These are phyloP conservation scores for Beauveria sp. DNA, from an alignment of 2,329 filamentous ascomycete species.

Conservation along the genomic window DNA sequence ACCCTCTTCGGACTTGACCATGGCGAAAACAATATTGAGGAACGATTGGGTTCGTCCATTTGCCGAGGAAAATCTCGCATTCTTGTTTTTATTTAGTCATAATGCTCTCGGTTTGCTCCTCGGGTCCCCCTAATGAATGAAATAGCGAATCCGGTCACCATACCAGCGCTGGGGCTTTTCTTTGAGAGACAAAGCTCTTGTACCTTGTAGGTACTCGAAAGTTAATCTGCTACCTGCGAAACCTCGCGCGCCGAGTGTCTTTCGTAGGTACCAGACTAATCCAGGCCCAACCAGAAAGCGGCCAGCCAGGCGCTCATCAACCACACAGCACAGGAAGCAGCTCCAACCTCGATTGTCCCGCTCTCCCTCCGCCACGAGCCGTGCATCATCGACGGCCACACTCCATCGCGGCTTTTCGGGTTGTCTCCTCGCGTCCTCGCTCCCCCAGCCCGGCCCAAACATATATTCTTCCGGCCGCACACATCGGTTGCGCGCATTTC, in stretches of 20 bases:
- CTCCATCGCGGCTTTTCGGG: background rate
- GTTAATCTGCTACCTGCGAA: no score
- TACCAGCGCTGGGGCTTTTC: background rate
- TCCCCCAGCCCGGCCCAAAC: no score
- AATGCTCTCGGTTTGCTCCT: background rate
- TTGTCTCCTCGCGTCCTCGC: background rate
- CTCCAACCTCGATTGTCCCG: constrained; percentile 4
- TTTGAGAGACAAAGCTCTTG: no score
- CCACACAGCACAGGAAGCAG: background rate
- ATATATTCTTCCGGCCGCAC: background rate
- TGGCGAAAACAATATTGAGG: background rate
- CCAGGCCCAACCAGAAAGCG: background rate
- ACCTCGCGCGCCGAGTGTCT: background rate
- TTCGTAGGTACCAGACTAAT: background rate
- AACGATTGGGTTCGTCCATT: background rate
- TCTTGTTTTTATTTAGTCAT: background rate
- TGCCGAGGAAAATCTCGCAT: background rate
- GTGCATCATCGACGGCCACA: background rate
- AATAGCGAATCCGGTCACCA: background rate
- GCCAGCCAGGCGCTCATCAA: background rate
- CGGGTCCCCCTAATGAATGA: background rate
- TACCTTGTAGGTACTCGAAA: no score
- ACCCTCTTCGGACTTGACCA: background rate
- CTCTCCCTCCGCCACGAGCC: constrained; percentile 2
- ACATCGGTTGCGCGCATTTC: no score